Base-by-base conservation (phyloP, 805 yeast species). In the Tetrapisispora taiwanensis region DNA sequence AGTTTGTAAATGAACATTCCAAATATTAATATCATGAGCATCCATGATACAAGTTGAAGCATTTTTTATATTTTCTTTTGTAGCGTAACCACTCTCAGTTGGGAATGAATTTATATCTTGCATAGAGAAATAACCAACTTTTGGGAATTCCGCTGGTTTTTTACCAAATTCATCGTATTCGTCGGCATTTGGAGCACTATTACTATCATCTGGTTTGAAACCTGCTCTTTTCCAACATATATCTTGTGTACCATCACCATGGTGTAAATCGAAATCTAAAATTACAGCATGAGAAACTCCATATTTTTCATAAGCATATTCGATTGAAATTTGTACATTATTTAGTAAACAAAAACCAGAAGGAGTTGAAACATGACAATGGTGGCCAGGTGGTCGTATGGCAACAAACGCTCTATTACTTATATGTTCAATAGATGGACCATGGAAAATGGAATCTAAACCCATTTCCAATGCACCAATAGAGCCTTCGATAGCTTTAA, bases 31-130 rank as follows among this genome's bases (percentile, higher is more conserved):
- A 53, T 79, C 87, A 58, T 85, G 95, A 30, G 84, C 86, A 72
- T 75, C 71, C 70, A 70, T 70, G 1, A 85, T 66, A 64, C 95
- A 85, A 1, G 84, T 78, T 0, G 89, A 81, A 0, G 94, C 95
- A 54, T 84, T 80, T 55, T 75, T 75, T 36, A 85, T 73, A 47
- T 78, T 77, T 28, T 76, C 83, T 33, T 79, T 76, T 1, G 83
- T 77, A 0, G 94, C 92, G 62, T 70, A 81, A 0, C 87, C 92
- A 9, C 72, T 56, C 55, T 85, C 95, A 0, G 92, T 82, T 1
- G 95, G 95, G 58, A 82, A 85, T 1, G 94, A 84, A 55, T 85
- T 82, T 52, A 86, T 79, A 58, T 85, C 95, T 58, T 86, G 95
- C 52, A 86, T 62, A 1, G 94, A 84, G 56, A 84, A 84, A 57